A percentile compares a stretch with the other conserved stretches of the same genome.
These are phyloP conservation scores for Epithele typhae DNA, from an alignment of 768 basidiomycete species.

Conservation along the genomic window DNA sequence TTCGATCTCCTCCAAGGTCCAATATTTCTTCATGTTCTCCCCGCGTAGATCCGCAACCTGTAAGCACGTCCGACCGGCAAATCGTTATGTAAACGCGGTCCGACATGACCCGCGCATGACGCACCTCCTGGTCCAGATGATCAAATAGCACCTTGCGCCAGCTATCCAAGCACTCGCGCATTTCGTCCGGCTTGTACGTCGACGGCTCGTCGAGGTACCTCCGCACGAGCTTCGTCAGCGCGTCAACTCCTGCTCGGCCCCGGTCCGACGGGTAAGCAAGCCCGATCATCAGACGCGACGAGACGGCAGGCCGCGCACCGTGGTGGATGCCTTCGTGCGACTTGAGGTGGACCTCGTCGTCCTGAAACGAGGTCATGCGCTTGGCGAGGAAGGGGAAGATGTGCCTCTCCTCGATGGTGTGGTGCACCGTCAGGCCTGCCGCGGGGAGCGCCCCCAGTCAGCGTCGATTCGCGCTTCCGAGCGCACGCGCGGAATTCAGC, in stretches of 20 bases:
- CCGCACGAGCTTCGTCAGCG: conserved; percentile 33
- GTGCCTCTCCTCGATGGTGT: conserved; percentile 49
- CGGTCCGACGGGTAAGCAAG: background rate
- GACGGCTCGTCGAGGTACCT: conserved; percentile 41
- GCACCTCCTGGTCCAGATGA: conserved; percentile 53
- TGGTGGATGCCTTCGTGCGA: conserved; percentile 53
- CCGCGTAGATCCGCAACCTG: conserved; percentile 47
- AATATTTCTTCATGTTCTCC: conserved; percentile 50
- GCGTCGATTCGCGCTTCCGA: too few relatives aligned
- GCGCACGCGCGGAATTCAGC: too few relatives aligned
- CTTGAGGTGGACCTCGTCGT: conserved; percentile 40
- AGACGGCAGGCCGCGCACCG: conserved; percentile 30
- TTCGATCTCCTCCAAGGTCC: conserved; percentile 44
- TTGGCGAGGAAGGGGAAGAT: conserved; percentile 49
- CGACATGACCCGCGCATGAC: background rate
- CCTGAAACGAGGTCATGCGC: conserved; percentile 44
- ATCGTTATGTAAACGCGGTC: background rate
- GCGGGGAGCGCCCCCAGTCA: too few relatives aligned
- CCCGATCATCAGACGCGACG: too few relatives aligned
- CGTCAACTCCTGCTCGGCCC: conserved; percentile 37
- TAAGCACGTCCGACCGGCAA: background rate
- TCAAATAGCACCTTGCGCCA: conserved; percentile 45
- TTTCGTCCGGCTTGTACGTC: conserved; percentile 45
- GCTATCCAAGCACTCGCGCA: conserved; percentile 45
- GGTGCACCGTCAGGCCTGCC: conserved; percentile 50